These are phyloP conservation scores for Arachnomyces sp. DNA, from an alignment of 2,329 filamentous ascomycete genomes.

Conservation along the genomic window DNA sequence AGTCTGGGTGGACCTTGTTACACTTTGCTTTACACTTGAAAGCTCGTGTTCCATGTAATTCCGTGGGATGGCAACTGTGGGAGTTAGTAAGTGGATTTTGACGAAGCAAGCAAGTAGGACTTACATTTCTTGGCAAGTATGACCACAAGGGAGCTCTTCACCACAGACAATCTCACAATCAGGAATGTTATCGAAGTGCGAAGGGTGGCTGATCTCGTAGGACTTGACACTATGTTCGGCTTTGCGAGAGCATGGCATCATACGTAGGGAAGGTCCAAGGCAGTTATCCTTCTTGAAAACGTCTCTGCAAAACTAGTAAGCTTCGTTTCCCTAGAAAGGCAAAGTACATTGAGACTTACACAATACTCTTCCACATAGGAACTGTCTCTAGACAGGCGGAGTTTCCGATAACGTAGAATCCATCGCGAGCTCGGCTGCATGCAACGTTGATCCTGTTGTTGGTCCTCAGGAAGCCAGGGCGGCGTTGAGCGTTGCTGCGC, in stretches of 20 bases:
- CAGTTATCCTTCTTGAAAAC: conserved; percentile 12
- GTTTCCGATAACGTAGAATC: conserved; percentile 28
- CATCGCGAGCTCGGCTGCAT: conserved; percentile 24
- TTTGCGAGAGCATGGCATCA: conserved; percentile 19
- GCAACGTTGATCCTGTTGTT: conserved; percentile 28
- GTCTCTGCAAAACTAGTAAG: conserved; percentile 4
- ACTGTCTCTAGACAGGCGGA: conserved; percentile 16
- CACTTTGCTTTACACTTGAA: conserved; percentile 15
- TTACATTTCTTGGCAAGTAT: conserved; percentile 11
- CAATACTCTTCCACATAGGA: conserved; percentile 21
- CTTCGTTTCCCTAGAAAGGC: not conserved
- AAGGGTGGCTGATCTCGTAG: conserved; percentile 9
- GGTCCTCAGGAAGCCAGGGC: conserved; percentile 24
- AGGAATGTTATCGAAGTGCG: conserved; percentile 16
- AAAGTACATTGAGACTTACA: conserved; percentile 8
- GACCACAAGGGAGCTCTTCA: conserved; percentile 18
- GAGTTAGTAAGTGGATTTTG: not conserved
- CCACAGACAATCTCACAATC: conserved; percentile 16
- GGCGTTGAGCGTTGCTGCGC: conserved; percentile 20
- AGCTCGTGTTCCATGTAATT: conserved; percentile 11
- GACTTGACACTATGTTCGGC: conserved; percentile 10
- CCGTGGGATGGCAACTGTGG: conserved; percentile 14
- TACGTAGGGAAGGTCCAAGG: conserved; percentile 16
- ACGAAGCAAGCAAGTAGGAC: not conserved
- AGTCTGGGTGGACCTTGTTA: conserved; percentile 9